Conservation (phyloP, 169 alveolate genomes). For the Babesia sp. region DNA sequence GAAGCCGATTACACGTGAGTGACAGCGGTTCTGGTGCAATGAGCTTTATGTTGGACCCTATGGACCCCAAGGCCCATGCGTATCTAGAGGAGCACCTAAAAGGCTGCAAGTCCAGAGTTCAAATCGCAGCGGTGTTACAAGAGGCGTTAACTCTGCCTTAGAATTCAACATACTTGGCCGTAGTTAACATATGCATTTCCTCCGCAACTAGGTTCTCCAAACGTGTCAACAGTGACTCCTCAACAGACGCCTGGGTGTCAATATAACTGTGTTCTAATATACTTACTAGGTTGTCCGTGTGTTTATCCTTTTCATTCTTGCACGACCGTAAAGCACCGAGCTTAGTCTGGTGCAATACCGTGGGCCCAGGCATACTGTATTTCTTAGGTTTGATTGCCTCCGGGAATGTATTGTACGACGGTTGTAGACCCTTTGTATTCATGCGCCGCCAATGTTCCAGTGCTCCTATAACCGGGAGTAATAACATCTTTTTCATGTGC, state of each 20-base stretch:
- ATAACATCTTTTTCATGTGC: not conserved
- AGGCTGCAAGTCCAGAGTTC: conserved; percentile 21
- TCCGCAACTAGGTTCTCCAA: conserved; percentile 45
- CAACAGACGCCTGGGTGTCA: conserved; percentile 11
- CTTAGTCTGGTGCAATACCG: too few species aligned
- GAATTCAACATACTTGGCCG: not conserved
- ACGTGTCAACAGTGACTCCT: conserved; percentile 46
- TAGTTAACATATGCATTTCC: conserved; percentile 45
- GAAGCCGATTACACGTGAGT: conserved; percentile 2
- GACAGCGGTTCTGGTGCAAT: conserved; percentile 12
- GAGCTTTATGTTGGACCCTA: conserved; percentile 15
- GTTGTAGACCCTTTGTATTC: not conserved
- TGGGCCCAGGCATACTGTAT: not conserved
- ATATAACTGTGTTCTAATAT: not conserved
- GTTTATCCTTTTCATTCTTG: not conserved
- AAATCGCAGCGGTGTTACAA: conserved; percentile 40
- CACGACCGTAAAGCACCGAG: too few species aligned
- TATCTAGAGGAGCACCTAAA: conserved; percentile 10
- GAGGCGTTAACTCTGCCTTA: conserved; percentile 36
- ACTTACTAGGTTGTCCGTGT: not conserved
- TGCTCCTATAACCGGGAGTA: not conserved
- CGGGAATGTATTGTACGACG: not conserved
- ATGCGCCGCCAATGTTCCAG: not conserved
- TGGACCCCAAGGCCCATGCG: conserved; percentile 11
- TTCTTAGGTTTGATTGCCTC: not conserved